A percentile compares a stretch with the other conserved stretches of the same genome.
Evolutionary conservation across 108 stramenopile genomes (phyloP).

Genomic region (Fragilaria crotonensis): DNA sequence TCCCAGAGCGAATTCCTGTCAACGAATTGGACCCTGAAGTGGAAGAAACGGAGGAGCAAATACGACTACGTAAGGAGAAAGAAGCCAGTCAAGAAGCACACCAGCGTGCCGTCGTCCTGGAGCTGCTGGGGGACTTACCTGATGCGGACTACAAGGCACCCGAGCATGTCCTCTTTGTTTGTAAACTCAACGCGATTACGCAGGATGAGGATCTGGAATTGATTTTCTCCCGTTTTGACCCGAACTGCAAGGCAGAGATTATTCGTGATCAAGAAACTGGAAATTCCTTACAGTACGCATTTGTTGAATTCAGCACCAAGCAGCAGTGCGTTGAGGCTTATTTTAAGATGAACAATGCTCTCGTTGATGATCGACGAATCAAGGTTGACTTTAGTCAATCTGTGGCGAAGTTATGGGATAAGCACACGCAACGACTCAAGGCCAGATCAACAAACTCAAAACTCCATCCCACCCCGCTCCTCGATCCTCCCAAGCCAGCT

Average conservation of each 20-base stretch:
- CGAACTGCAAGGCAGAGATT: conserved; percentile 83
- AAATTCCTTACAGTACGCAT: conserved; percentile 93
- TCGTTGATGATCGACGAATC: conserved; percentile 97
- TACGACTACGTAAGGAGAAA: conserved; percentile 38
- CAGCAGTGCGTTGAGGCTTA: conserved; percentile 92
- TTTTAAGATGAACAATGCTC: conserved; percentile 99
- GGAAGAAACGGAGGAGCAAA: conserved; percentile 30
- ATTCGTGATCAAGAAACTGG: conserved; percentile 94
- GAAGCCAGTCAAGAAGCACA: conserved; percentile 68
- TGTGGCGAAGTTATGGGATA: conserved; percentile 93
- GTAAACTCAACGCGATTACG: conserved; percentile 97
- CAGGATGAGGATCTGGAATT: conserved; percentile 96
- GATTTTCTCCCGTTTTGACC: conserved; percentile 93
- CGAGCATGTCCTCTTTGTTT: conserved; percentile 97
- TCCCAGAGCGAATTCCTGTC: conserved; percentile 55
- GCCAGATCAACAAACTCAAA: not conserved
- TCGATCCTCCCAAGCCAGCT: not conserved
- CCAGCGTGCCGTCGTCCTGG: conserved; percentile 92
- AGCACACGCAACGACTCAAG: conserved; percentile 37
- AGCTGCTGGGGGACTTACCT: conserved; percentile 94
- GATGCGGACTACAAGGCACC: conserved; percentile 84
- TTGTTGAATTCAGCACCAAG: conserved; percentile 89
- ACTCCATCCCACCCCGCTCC: not conserved
- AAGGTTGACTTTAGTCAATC: conserved; percentile 97
- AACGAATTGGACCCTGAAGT: conserved; percentile 49